A percentile compares a stretch with the other conserved stretches of the same genome.
Evolutionary conservation across 1,284 basidiomycete species (phyloP).

Genomic region (Irpex rosettiformis): DNA sequence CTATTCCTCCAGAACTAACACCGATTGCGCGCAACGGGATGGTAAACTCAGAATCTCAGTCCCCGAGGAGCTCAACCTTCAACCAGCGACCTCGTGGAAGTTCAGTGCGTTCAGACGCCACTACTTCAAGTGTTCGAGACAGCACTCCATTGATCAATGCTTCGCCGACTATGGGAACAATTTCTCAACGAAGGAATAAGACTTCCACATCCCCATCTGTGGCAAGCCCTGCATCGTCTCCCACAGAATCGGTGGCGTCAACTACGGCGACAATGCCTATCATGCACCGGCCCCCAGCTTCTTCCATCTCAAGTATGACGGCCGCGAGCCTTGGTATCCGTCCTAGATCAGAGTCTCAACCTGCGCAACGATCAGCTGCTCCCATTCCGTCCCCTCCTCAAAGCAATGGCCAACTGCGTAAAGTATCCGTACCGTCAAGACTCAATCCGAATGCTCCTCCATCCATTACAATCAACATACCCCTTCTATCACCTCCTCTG

Average conservation of each 20-base stretch:
- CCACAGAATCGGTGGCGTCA: conserved; percentile 47
- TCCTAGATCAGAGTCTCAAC: conserved; percentile 65
- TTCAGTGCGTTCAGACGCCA: conserved; percentile 42
- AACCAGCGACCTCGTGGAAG: conserved; percentile 49
- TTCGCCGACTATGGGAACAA: conserved; percentile 60
- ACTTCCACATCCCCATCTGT: conserved; percentile 53
- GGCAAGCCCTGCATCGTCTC: conserved; percentile 43
- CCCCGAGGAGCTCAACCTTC: conserved; percentile 31
- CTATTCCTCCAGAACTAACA: conserved; percentile 33
- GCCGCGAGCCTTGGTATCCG: conserved; percentile 34
- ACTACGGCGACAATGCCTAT: conserved; percentile 35
- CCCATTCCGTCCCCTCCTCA: conserved; percentile 17
- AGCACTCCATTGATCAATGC: conserved; percentile 47
- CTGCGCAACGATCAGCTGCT: conserved; percentile 59
- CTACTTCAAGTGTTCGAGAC: conserved; percentile 18
- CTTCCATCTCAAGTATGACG: conserved; percentile 15
- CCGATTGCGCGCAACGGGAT: conserved; percentile 33
- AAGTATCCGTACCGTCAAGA: conserved; percentile 59
- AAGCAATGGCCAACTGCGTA: conserved; percentile 43
- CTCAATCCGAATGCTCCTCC: conserved; percentile 44
- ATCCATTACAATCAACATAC: conserved; percentile 50
- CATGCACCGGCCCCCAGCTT: conserved; percentile 19
- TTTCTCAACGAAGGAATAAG: conserved; percentile 66
- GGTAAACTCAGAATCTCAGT: conserved; percentile 13
- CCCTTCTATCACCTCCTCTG: conserved; percentile 40